Conservation (phyloP, 169 alveolate genomes). For the Plasmodium cynomolgi region DNA sequence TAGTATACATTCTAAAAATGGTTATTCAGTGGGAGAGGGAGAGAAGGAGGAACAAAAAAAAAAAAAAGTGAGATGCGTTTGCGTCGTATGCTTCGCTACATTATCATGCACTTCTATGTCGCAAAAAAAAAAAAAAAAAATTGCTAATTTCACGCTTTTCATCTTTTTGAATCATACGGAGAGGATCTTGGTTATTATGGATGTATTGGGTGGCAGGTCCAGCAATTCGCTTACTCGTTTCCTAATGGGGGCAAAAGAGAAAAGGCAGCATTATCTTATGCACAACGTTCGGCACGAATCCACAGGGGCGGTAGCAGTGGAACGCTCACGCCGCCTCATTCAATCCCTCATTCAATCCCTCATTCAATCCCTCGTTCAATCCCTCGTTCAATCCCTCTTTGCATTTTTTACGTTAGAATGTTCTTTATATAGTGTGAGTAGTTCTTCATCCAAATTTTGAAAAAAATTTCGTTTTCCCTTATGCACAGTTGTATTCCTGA, state of each 20-base stretch:
- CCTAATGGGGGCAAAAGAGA: not conserved
- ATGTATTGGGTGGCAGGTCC: slow-evolving; percentile 37
- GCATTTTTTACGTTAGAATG: slow-evolving; percentile 28
- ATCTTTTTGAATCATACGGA: slow-evolving; percentile 36
- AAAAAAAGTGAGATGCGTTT: not conserved
- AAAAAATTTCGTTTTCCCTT: slow-evolving; percentile 68
- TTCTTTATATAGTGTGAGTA: slow-evolving; percentile 49
- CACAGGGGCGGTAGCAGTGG: not conserved
- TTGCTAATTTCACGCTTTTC: not conserved
- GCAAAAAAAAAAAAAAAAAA: not conserved
- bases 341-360: not conserved
- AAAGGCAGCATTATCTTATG: not conserved
- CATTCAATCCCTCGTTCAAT: not conserved
- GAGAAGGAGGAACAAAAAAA: not conserved
- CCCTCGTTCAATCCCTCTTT: not conserved
- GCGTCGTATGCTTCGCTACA: not conserved
- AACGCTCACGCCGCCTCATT: not conserved
- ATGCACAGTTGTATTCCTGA: slow-evolving; percentile 69
- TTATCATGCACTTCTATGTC: not conserved
- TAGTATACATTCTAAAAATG: slow-evolving; percentile 22
- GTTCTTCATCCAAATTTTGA: slow-evolving; percentile 74
- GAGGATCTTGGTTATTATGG: slow-evolving; percentile 34
- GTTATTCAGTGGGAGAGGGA: not conserved
- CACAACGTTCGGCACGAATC: not conserved
- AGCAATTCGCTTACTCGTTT: slow-evolving; percentile 43